These are phyloP conservation scores for Raddia distichophylla DNA, from an alignment of 176 grass and related monocot genomes.

Conservation along the genomic window DNA sequence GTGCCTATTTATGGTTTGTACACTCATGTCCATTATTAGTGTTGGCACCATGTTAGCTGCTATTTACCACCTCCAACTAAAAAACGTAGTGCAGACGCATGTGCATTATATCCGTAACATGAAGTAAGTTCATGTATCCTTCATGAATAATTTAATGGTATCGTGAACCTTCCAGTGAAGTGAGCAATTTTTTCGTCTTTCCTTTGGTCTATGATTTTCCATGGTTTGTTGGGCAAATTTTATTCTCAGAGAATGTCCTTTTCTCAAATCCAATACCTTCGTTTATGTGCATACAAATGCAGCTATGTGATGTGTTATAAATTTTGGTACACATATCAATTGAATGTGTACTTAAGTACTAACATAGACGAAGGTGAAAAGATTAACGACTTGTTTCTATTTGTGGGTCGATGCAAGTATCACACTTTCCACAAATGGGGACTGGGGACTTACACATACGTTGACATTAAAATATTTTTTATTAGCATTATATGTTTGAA, in stretches of 20 bases:
- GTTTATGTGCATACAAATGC: slow-evolving; percentile 4
- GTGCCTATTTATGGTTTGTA: slow-evolving; percentile 16
- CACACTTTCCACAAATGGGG: neutral
- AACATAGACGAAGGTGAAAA: neutral
- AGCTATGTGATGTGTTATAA: neutral
- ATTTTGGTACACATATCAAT: slow-evolving; percentile 20
- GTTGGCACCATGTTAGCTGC: slow-evolving; percentile 13
- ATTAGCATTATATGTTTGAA: neutral
- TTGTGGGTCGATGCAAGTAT: neutral
- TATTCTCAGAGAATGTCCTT: slow-evolving; percentile 1
- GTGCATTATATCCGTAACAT: neutral
- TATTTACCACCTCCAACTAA: slow-evolving; percentile 1
- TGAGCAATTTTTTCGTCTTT: neutral
- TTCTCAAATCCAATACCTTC: slow-evolving; percentile 9
- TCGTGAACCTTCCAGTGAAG: neutral
- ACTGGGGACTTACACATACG: neutral
- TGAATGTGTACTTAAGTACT: neutral
- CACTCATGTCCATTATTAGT: neutral
- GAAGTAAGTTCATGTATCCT: slow-evolving; percentile 2
- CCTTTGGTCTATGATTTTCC: neutral
- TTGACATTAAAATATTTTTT: neutral
- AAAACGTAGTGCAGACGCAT: neutral
- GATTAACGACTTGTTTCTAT: neutral
- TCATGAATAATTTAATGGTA: slow-evolving; percentile 8
- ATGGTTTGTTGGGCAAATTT: neutral